phyloP scores from a whole-genome alignment of 2,329 filamentous ascomycete genomes.

The Lachnum nothofagi region DNA sequence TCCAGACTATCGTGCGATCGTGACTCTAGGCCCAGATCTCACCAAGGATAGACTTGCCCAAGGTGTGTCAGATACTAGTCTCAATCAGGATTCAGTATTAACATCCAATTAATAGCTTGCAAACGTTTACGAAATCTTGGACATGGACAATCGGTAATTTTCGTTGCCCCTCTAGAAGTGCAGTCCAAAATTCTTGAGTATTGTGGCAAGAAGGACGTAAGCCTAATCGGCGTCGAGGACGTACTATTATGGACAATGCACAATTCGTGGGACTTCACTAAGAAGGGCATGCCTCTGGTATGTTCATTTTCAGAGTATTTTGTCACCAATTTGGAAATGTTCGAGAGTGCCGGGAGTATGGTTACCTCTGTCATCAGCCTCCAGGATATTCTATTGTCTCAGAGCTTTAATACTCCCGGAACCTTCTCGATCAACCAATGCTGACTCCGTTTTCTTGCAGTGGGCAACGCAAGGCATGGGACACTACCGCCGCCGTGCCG shows the following conservation, averaged over 20 bases:
- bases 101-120: conserved; percentile 42
- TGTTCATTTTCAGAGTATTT: too few relatives aligned
- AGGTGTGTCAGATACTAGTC: conserved; percentile 12
- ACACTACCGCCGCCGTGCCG: conserved; percentile 35
- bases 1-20: conserved; percentile 51
- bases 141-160: conserved; percentile 30
- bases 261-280: conserved; percentile 49
- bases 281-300: conserved; percentile 48
- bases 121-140: conserved; percentile 60
- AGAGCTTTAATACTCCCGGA: too few relatives aligned
- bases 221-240: conserved; percentile 44
- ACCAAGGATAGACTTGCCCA: conserved; percentile 48
- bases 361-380: too few relatives aligned
- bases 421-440: too few relatives aligned
- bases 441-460: too few relatives aligned
- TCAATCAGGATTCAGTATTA: conserved; percentile 3
- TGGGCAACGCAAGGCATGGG: conserved; percentile 58
- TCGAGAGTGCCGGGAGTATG: too few relatives aligned
- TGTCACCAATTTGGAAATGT: too few relatives aligned
- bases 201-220: conserved; percentile 27
- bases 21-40: conserved; percentile 57
- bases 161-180: conserved; percentile 31
- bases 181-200: conserved; percentile 50
- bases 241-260: conserved; percentile 56
- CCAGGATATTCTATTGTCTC: too few relatives aligned